Base-by-base conservation (phyloP, 495 filamentous ascomycete genomes). In the Cercophora scortea region DNA sequence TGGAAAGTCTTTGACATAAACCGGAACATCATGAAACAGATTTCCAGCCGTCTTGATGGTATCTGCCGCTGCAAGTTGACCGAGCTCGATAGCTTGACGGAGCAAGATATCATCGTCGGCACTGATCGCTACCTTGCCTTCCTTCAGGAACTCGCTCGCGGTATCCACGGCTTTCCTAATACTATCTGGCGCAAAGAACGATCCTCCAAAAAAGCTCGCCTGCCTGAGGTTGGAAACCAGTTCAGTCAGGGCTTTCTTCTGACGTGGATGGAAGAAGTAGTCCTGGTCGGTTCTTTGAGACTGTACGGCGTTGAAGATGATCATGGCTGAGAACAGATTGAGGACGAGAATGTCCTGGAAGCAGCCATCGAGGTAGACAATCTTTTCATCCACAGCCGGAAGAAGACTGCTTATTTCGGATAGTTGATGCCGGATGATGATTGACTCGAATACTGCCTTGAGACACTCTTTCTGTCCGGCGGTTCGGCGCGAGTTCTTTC, bases 231-330 rank as follows among this genome's bases (percentile, higher is more conserved):
- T 96, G 47, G 75, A 77, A 12, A 92, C 84, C 0, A 92, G 72
- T 32, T 79, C 69, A 42, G 79, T 69, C 0, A 96, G 71, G 46
- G 75, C 69, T 40, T 79, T 82, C 19, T 78, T 66, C 60, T 89
- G 91, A 7, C 76, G 79, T 0, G 81, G 76, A 50, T 95, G 83
- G 58, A 95, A 96, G 61, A 97, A 85, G 60, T 95, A 97, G 61
- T 97, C 92, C 33, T 76, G 72, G 58, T 90, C 92, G 6, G 76
- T 77, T 11, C 90, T 75, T 57, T 96, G 87, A 4, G 89, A 94
- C n/a, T 90, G 91, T 7, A 97, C 82, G 1, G 90, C 82, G 63
- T 97, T 97, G 48, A 88, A 82, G 12, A 86, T 83, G 32, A 96
- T 77, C 59, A 83, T 80, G 55, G 89, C 83, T 2, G 87, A 79